phyloP scores from a whole-genome alignment of 2,329 filamentous ascomycete species.

The Aspergillus uvarum region DNA sequence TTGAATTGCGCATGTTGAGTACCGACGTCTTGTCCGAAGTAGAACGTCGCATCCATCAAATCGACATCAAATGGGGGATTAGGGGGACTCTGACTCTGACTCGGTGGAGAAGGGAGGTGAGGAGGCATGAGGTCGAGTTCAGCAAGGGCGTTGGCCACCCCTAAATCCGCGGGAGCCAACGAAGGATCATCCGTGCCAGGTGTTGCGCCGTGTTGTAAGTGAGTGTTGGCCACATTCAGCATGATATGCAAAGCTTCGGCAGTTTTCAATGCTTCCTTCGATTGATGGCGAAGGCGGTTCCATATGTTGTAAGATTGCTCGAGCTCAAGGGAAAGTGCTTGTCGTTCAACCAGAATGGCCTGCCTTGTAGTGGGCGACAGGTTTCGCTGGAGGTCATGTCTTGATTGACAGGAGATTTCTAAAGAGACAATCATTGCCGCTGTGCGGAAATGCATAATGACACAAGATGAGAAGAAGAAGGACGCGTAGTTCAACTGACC shows the following conservation, averaged over 20 bases:
- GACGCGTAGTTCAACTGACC: constrained; percentile 34
- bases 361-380: constrained; percentile 11
- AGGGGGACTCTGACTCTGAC: not conserved
- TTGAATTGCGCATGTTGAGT: constrained; percentile 8
- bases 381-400: constrained; percentile 17
- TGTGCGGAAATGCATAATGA: constrained; percentile 14
- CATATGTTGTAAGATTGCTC: constrained; percentile 18
- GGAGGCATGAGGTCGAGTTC: not conserved
- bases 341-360: constrained; percentile 13
- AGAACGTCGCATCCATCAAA: constrained; percentile 20
- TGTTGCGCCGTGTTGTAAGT: constrained; percentile 20
- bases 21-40: constrained; percentile 12
- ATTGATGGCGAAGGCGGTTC: constrained; percentile 17
- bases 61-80: constrained; percentile 16
- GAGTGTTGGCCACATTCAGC: constrained; percentile 18
- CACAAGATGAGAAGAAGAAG: constrained; percentile 18
- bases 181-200: constrained; percentile 4
- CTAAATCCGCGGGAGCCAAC: not conserved
- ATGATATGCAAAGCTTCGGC: constrained; percentile 20
- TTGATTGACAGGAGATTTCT: constrained; percentile 16
- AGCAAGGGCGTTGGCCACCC: not conserved
- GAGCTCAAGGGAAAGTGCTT: constrained; percentile 13
- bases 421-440: constrained; percentile 21
- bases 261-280: constrained; percentile 19
- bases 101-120: not conserved